Base-by-base conservation (phyloP, 768 basidiomycete genomes). In the Strobilomyces confusus region DNA sequence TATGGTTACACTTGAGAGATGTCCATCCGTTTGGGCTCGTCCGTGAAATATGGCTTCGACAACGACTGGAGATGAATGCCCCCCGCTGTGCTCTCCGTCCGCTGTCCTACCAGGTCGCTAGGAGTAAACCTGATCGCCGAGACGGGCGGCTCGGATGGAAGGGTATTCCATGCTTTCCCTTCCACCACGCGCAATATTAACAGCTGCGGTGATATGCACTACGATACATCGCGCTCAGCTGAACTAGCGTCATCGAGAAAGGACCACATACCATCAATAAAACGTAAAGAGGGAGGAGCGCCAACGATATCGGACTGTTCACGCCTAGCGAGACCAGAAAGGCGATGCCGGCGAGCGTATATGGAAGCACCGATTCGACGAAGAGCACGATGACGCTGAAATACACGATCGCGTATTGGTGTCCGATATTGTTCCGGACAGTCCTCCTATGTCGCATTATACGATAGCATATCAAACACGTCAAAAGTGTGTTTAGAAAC, bases 361-460 rank as follows among this genome's bases (percentile, higher is more conserved):
- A 66, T 8, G 66, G 66, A 42, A 64, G 34, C 15, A 63, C 51
- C 2, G 64, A 66, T 40, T 67, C 66, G 46, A 67, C 34, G 13
- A 68, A 25, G 9, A 62, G 32, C 0, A 54, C 22, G 19, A 48
- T 42, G 36, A 50, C 17, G 11, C 43, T 14, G 34, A 62, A 60
- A 55, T 67, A 68, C 3, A 34, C 15, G 0, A 47, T 54, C 0
- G 66, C 60, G 9, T 60, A 36, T 33, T 69, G 60, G 0, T 2
- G 14, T 11, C 64, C 67, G 25, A 67, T 44, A 5, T 48, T 4
- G 11, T 54, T 33, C 20, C 42, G 49, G 17, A 63, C 40, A 0
- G 0, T 32, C n/a, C 6, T 33, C 5, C 51, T 60, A 11, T 64
- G 52, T 4, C 26, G 54, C 23, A 64, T 12, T 8, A 60, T 37